A percentile compares a stretch with the other conserved stretches of the same genome.
Conservation (phyloP, 2,329 filamentous ascomycete species). For the Nannizzia gypsea region DNA sequence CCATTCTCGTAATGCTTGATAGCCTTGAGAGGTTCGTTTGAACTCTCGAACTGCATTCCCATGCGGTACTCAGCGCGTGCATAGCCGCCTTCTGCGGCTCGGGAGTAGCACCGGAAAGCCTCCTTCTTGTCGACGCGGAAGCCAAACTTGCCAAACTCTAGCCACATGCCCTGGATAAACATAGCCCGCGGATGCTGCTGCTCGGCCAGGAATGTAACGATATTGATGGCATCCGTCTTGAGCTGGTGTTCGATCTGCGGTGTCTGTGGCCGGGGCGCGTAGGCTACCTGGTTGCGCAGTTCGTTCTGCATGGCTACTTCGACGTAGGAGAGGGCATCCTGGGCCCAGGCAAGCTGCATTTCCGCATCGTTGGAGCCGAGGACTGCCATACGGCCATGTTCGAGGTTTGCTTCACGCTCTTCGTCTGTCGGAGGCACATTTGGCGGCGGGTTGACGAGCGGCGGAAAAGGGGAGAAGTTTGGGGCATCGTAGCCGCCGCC, state of each 20-base stretch:
- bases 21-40: conserved; percentile 82
- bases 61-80: conserved; percentile 88
- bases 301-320: conserved; percentile 72
- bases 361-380: conserved; percentile 88
- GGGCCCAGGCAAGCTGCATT: conserved; percentile 94
- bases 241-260: conserved; percentile 83
- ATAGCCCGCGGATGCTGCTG: conserved; percentile 88
- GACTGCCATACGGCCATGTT: conserved; percentile 70
- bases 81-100: conserved; percentile 77
- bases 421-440: conserved; percentile 91
- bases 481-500: conserved; percentile 42
- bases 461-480: conserved; percentile 84
- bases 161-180: conserved; percentile 92
- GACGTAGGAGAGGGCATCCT: conserved; percentile 80
- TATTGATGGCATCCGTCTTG: conserved; percentile 77
- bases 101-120: conserved; percentile 74
- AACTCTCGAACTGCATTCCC: conserved; percentile 95
- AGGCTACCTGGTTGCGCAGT: conserved; percentile 49
- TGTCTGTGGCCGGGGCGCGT: conserved; percentile 57
- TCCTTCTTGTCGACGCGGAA: conserved; percentile 86
- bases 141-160: conserved; percentile 95
- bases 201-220: conserved; percentile 77
- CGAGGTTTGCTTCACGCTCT: conserved; percentile 80
- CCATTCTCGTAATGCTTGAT: conserved; percentile 82
- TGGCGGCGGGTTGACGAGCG: conserved; percentile 62